These are phyloP conservation scores for Lentinus brumalis DNA, from an alignment of 768 basidiomycete species.

Conservation along the genomic window DNA sequence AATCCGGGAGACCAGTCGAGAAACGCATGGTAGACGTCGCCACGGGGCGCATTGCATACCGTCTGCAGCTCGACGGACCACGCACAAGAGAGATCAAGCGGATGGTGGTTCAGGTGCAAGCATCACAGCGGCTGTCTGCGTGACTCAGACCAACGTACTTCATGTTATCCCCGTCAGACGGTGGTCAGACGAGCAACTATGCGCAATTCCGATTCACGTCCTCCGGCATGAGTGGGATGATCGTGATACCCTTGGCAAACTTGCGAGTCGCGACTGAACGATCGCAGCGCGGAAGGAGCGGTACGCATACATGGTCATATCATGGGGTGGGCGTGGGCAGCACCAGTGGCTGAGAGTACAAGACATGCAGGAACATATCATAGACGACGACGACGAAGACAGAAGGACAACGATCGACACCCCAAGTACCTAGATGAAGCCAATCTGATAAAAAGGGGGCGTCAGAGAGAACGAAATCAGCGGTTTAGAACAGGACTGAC, in stretches of 20 bases:
- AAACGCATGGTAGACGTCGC: background rate
- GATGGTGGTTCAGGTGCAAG: too few relatives aligned
- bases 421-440: slow-evolving; percentile 72
- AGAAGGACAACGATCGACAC: background rate
- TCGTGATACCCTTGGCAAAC: too few relatives aligned
- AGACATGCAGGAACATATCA: slow-evolving; percentile 12
- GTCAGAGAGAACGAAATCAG: background rate
- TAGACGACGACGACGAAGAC: slow-evolving; percentile 11
- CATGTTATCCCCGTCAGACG: too few relatives aligned
- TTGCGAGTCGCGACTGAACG: too few relatives aligned
- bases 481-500: slow-evolving; percentile 40
- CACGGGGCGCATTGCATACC: background rate
- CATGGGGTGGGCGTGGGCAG: slow-evolving; percentile 16
- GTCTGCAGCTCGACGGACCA: too few relatives aligned
- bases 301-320: slow-evolving; percentile 22
- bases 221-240: too few relatives aligned
- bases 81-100: too few relatives aligned
- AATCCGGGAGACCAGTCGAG: slow-evolving; percentile 1
- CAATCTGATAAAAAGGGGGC: slow-evolving; percentile 57
- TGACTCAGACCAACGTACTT: background rate
- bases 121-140: too few relatives aligned
- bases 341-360: slow-evolving; percentile 23
- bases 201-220: too few relatives aligned
- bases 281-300: slow-evolving; percentile 8
- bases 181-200: too few relatives aligned